Base-by-base conservation (phyloP, 768 basidiomycete species). In the Amylocystis lapponica region DNA sequence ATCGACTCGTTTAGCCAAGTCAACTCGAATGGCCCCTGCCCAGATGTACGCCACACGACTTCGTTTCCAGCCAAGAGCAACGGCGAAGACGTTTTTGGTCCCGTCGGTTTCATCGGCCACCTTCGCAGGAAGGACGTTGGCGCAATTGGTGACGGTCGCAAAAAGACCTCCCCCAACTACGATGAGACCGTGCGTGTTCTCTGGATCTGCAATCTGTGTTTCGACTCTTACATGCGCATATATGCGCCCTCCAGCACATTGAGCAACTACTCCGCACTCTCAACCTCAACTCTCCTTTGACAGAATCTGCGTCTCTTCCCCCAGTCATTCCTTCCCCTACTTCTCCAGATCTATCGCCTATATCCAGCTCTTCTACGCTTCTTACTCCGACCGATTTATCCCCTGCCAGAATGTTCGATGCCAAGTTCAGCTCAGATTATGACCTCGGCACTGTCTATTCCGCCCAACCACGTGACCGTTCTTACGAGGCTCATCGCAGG, bases 81-180 rank as follows among this genome's bases (percentile, higher is more conserved):
- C 48, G 67, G 68, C 43, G 78, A 86, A 46, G 84, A 86, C 55
- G 73, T 83, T 43, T 86, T 87, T 51, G 84, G 82, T 3, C 72
- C 76, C 1, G 58, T 72, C 23, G 70, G 70, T 9, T 53, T 61
- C 39, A 54, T 63, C 47, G 54, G 61, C 45, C 43, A 49, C 39
- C 48, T 54, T 23, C 70, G 69, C 48, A 77, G 76, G 50, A 70
- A 60, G 51, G 62, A 65, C 46, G 69, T 87, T 38, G 85, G 86
- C 5, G 83, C 84, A 56, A 81, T 89, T 58, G 87, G 86, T 35
- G 87, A 90, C 54, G 86, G 86, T 13, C 75, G 84, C 52, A 85
- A 80, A 63, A 80, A 73, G 59, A 67, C 64, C 39, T 73, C 66
- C 36, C 75, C 81, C 4, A 76, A 72, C 35, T 74, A 74, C 35